Base-by-base conservation (phyloP, 2,329 filamentous ascomycete genomes). In the Parafenestella ontariensis region DNA sequence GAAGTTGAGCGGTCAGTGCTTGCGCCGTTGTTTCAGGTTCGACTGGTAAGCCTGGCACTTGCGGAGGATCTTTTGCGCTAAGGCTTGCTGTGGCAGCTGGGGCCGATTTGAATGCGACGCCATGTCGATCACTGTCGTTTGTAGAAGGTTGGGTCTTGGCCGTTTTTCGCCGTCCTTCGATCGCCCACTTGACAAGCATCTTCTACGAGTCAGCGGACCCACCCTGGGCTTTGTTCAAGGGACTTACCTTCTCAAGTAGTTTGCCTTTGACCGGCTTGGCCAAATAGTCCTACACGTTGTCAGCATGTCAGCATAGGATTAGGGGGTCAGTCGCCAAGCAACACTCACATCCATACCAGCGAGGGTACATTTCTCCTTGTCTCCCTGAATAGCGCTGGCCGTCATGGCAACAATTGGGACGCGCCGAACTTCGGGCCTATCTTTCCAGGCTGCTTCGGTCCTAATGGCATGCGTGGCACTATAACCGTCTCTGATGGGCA, bases 351-450 rank as follows among this genome's bases (percentile, higher is more conserved):
- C 89, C 89, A 92, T 92, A 28, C 89, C 89, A 8, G 88, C 87
- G 56, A 82, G 83, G 55, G 85, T 83, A 68, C 89, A 92, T 69
- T 91, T 91, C 69, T 92, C 89, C 44, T 83, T 81, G 65, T 92
- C 89, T 4, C 89, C 89, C 68, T 91, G 88, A 36, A 92, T 91
- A 0, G 89, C 89, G 3, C 87, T 90, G 4, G 89, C 90, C 0
- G 89, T 92, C 88, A 92, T 91, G n/a, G 89, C 89, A 33, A 92
- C 87, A 46, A 92, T 91, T 0, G 89, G 89, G 5, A 91, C 87
- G 39, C 87, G 80, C 49, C 82, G 79, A 3, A 85, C 71, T 17
- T 76, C 74, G 1, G 86, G 79, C 47, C 84, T 82, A 2, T 78
- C 66, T 36, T 83, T 86, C 74, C 89, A 92, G 0, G 88, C 87